Evolutionary conservation across 2,329 filamentous ascomycete genomes (phyloP), one percentile per base, ranked within the genome.

Genomic region (Claviceps spartinae): DNA sequence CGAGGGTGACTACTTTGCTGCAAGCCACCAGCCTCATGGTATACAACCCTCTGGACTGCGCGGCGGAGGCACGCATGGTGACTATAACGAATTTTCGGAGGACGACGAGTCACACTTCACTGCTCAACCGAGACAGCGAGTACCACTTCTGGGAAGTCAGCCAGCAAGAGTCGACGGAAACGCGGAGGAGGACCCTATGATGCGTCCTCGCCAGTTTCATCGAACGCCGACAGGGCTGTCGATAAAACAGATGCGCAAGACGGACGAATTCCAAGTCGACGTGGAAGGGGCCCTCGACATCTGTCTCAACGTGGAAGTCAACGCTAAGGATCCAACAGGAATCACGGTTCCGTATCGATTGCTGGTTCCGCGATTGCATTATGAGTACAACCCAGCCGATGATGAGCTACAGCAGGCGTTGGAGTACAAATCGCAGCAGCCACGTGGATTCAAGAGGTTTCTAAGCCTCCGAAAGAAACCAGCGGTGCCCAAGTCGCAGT

Each of bases 301-400:
- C 38, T 86, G 82, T 49, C 69, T 98, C 44, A 95, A 96, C 60
- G 82, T 95, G 56, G 93, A 98, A 69, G 81, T 96, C 55, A 89
- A 85, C 60, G 79, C 86, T 45, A 82, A 81, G 56, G 89, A 98
- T 60, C 91, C 93, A 0, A 78, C 86, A 0, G 94, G 93, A 14
- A 88, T 88, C 57, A 98, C 93, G 0, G 79, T 82, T 49, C 88
- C 89, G 8, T 98, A 98, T 65, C 77, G 88, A 41, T 70, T 98
- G 5, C 76, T 97, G 1, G 83, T 98, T 5, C 93, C 94, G 11
- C 81, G 82, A 50, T 71, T 98, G 49, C 77, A 75, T 67, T 83
- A 82, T 53, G 74, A 78, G 49, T 75, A 78, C 54, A 64, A 69
- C 16, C 63, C 63, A 2, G 69, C 70, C 50, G 68, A 71, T 4